Conservation (phyloP, 2,329 filamentous ascomycete species). For the Fusarium anthophilum region DNA sequence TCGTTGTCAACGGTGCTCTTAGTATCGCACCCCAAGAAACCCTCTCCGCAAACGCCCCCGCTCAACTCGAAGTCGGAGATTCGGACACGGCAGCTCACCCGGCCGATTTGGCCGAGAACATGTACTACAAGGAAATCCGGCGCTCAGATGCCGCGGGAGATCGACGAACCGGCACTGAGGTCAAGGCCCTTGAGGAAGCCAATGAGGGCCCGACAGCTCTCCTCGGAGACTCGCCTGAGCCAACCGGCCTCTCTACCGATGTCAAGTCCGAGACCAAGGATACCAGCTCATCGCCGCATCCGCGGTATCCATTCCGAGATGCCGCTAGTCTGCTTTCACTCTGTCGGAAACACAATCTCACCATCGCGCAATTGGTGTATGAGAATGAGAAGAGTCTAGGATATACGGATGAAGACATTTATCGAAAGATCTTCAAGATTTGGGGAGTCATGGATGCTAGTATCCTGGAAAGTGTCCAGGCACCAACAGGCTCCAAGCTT, state of each 20-base stretch:
- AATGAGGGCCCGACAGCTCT: conserved; percentile 11
- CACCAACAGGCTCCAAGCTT: conserved; percentile 52
- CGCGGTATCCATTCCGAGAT: conserved; percentile 58
- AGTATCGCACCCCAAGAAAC: conserved; percentile 50
- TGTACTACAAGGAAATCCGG: conserved; percentile 62
- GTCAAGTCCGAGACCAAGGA: conserved; percentile 28
- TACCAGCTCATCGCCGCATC: conserved; percentile 44
- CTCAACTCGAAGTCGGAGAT: conserved; percentile 17
- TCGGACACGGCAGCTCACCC: conserved; percentile 48
- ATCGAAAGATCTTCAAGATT: conserved; percentile 57
- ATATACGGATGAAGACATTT: conserved; percentile 60
- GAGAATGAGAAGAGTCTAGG: conserved; percentile 63
- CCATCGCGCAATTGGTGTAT: conserved; percentile 61
- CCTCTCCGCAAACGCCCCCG: conserved; percentile 12
- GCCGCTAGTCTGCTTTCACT: conserved; percentile 56
- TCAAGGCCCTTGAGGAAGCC: conserved; percentile 48
- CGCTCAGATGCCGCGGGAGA: conserved; percentile 57
- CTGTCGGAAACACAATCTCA: conserved; percentile 60
- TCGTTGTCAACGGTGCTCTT: conserved; percentile 61
- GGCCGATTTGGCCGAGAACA: conserved; percentile 60
- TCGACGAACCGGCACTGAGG: conserved; percentile 55
- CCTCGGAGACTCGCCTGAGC: conserved; percentile 9
- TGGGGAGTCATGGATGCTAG: conserved; percentile 64
- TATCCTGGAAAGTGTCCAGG: conserved; percentile 60
- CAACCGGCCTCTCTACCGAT: conserved; percentile 14